Evolutionary conservation across 1,284 basidiomycete genomes (phyloP).

Genomic region (Irpex sp.): DNA sequence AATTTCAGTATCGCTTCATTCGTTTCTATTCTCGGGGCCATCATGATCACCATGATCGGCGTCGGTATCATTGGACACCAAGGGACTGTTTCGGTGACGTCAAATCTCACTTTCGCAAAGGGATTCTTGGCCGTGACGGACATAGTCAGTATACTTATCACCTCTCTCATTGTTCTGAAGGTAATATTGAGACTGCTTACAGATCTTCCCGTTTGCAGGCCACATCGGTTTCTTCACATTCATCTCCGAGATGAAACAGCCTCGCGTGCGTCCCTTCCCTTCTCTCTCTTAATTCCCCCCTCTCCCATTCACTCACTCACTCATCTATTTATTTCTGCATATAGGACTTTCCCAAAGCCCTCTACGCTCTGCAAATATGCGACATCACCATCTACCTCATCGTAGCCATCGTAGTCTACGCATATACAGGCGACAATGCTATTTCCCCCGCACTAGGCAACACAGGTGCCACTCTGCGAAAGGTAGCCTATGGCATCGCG

Average conservation of each 20-base stretch:
- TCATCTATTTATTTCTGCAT: neutral
- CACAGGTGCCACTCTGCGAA: conserved; percentile 23
- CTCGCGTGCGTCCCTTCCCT: conserved; percentile 26
- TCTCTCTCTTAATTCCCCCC: too few species aligned
- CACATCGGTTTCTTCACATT: conserved; percentile 48
- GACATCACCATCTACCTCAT: conserved; percentile 30
- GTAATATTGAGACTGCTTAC: neutral
- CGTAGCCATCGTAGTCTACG: conserved; percentile 29
- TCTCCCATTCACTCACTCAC: neutral
- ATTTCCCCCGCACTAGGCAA: conserved; percentile 30
- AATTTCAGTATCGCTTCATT: conserved; percentile 30
- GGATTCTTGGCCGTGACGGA: conserved; percentile 54
- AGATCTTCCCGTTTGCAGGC: conserved; percentile 56
- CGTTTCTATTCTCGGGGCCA: conserved; percentile 33
- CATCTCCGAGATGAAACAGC: conserved; percentile 51
- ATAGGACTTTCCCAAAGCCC: conserved; percentile 29
- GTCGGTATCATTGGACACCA: conserved; percentile 43
- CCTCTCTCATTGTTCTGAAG: neutral
- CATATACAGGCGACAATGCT: conserved; percentile 22
- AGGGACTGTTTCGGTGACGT: conserved; percentile 35
- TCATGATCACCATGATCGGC: conserved; percentile 48
- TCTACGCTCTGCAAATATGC: conserved; percentile 26
- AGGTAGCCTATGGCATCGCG: conserved; percentile 28
- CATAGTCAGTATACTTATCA: conserved; percentile 32
- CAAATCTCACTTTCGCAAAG: conserved; percentile 40